Evolutionary conservation across 176 grass and related monocot species (phyloP), one percentile per base, ranked within the genome.

Genomic region (Avena atlantica): DNA sequence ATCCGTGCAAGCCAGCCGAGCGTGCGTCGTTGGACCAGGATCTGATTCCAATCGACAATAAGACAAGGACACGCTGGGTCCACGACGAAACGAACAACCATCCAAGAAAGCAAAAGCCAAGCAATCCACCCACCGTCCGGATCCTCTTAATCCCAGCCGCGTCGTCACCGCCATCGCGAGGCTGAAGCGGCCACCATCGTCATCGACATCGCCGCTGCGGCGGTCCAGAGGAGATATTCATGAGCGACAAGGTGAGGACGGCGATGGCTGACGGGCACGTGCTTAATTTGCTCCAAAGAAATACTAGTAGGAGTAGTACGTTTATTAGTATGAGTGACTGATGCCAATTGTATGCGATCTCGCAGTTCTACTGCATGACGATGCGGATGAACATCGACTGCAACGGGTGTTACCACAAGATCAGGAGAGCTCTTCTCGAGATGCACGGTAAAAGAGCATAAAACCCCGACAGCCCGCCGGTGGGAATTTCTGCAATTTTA

Each of bases 381-480:
- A 47, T 95, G 65, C 89, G 91, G 91, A 95, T 98, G 83, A 98
- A 87, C 89, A 98, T 93, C 37, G 95, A 95, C 81, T 98, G 95
- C 87, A 95, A 91, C 40, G 95, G 93, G 51, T 98, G 95, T 88
- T 92, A 90, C 84, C 82, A 80, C 37, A 98, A 90, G 87, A 98
- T 95, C 78, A 86, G 88, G 53, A 90, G 83, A 80, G 87, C 93
- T 55, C 93, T 98, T 67, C 91, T 86, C 53, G 83, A 98, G 79
- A 98, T 95, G 85, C 93, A 90, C 49, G 95, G 93, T 95, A 76
- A 50, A 76, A 15, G 0, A 48, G 6, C 2, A 64, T 3, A 24
- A 21, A 13, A 60, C 64, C 8, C 63, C 3, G 4, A 65, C 0
- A n/a, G 27, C 19, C 37, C 37, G 37, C 37, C 37, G 31, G 31